Evolutionary conservation across 768 basidiomycete species (phyloP).

Genomic region (Boletus fagicola): DNA sequence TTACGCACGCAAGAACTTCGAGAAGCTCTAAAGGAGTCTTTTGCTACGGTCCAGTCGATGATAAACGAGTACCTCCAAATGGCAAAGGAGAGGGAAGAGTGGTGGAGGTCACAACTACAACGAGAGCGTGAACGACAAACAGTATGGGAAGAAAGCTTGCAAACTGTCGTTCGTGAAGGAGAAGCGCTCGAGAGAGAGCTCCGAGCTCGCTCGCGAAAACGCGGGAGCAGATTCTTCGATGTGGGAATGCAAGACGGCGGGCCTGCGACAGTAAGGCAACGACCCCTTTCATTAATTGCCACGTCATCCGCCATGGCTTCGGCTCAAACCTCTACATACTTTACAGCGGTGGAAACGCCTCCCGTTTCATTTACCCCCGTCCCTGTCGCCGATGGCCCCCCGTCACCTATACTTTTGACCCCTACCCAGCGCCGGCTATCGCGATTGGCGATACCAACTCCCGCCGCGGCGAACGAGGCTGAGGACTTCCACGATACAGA

Average conservation of each 20-base stretch:
- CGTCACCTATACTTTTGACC: constrained; percentile 16
- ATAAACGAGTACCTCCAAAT: constrained; percentile 69
- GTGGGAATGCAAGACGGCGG: constrained; percentile 25
- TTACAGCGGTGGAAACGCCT: constrained; percentile 25
- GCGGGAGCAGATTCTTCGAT: constrained; percentile 59
- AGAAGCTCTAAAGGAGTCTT: constrained; percentile 58
- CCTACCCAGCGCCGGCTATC: constrained; percentile 24
- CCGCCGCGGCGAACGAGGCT: constrained; percentile 31
- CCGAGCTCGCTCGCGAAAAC: constrained; percentile 52
- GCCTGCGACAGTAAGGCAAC: constrained; percentile 20
- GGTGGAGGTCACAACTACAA: constrained; percentile 65
- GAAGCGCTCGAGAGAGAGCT: constrained; percentile 82
- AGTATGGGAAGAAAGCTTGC: constrained; percentile 90
- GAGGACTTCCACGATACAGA: constrained; percentile 51
- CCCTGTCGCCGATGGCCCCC: constrained; percentile 2
- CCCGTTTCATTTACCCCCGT: constrained; percentile 8
- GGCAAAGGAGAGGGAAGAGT: constrained; percentile 75
- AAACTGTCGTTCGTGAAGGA: constrained; percentile 82
- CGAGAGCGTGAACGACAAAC: constrained; percentile 60
- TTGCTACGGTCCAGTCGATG: constrained; percentile 54
- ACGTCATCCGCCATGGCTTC: constrained; percentile 15
- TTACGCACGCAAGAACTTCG: constrained; percentile 35
- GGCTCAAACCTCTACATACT: constrained; percentile 19
- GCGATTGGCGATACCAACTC: constrained; percentile 14
- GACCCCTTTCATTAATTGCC: constrained; percentile 17